Evolutionary conservation across 139 green algal genomes (phyloP), one percentile per base, ranked within the genome.

Genomic region (Gonium pectorale): DNA sequence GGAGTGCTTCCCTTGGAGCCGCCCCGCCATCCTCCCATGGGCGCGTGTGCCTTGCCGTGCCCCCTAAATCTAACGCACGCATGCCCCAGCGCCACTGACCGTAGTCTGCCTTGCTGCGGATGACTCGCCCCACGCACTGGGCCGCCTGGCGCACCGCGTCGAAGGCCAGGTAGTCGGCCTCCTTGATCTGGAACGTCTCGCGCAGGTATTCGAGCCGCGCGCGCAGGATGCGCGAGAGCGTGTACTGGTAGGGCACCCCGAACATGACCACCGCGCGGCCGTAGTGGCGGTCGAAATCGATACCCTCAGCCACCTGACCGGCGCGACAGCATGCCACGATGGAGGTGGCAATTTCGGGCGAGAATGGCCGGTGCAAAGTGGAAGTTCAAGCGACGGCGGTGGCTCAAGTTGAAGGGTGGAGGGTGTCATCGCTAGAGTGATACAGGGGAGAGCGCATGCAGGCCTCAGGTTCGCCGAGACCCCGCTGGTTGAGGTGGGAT

Each of bases 81-180:
- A n/a, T 43, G 4, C 73, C 51, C 73, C 33, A 69, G 3, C n/a
- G 43, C 59, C 17, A 7, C 81, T 49, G 71, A 90, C 93, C 92
- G 81, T 95, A 95, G 73, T 95, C 92, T 19, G 90, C 91, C 87
- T 99, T 99, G 86, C 95, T 98, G 67, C 98, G 93, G 80, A 99
- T 99, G 90, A 99, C 98, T 17, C 98, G 92, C 3, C 98, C 98
- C 63, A 99, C 93, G 89, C 98, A 99, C 94, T 99, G 97, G 31
- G 97, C 96, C 31, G 96, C 95, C 91, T 99, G 97, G 21, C 95
- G 84, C 33, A 99, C 90, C 9, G 98, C 98, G 79, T 99, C 98
- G 90, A 99, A 99, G 3, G 97, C 93, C 60, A 99, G 90, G 87
- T 98, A 99, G 88, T 99, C 97, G 59, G 94, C 94, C 82, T 99